Conservation (phyloP, 768 basidiomycete genomes). For the Lentinula sp. region DNA sequence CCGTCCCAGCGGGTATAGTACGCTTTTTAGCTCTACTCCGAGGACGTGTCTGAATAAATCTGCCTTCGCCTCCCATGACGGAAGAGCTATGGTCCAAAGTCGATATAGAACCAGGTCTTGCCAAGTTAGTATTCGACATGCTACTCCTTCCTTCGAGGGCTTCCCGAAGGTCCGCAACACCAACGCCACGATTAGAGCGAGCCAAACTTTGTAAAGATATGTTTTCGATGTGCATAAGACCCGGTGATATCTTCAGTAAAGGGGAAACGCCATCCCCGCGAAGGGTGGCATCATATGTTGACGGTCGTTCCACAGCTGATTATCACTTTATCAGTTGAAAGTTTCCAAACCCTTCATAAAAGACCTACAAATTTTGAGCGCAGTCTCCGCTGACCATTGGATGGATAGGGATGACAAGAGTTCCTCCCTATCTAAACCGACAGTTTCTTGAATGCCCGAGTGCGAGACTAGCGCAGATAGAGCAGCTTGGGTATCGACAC, state of each 20-base stretch:
- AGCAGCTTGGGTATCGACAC: slow-evolving; percentile 48
- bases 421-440: slow-evolving; percentile 52
- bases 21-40: slow-evolving; percentile 45
- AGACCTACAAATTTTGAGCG: slow-evolving; percentile 68
- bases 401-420: slow-evolving; percentile 48
- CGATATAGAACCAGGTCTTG: slow-evolving; percentile 65
- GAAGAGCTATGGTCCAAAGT: slow-evolving; percentile 68
- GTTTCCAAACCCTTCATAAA: background rate
- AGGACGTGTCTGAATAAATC: slow-evolving; percentile 49
- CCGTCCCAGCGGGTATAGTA: slow-evolving; percentile 42
- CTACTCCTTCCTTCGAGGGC: slow-evolving; percentile 83
- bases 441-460: slow-evolving; percentile 51
- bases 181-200: slow-evolving; percentile 73
- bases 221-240: slow-evolving; percentile 89
- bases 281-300: slow-evolving; percentile 44
- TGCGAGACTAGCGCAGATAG: slow-evolving; percentile 51
- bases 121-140: slow-evolving; percentile 72
- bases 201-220: slow-evolving; percentile 81
- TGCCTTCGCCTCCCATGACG: slow-evolving; percentile 30
- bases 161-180: slow-evolving; percentile 83
- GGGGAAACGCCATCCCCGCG: slow-evolving; percentile 69
- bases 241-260: slow-evolving; percentile 74
- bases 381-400: slow-evolving; percentile 71
- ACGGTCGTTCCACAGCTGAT: slow-evolving; percentile 50
- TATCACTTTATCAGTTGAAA: background rate